Conservation (phyloP, 2,329 filamentous ascomycete genomes). For the Alternaria sp. region DNA sequence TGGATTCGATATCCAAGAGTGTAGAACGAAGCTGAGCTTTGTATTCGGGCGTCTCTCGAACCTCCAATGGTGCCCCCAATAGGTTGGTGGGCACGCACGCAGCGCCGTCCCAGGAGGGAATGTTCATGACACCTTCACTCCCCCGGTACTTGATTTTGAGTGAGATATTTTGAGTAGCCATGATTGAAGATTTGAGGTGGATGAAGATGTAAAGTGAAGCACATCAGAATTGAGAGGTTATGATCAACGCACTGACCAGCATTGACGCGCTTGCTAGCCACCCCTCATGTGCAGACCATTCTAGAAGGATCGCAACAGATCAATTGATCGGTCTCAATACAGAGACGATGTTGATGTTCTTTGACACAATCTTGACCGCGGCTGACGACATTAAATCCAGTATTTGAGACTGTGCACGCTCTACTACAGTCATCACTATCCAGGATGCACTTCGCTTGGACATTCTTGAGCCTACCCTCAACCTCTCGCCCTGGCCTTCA, state of each 20-base stretch:
- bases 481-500: conserved; percentile 22
- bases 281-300: background rate
- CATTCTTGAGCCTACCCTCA: background rate
- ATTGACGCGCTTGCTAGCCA: background rate
- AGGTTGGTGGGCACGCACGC: background rate
- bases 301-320: background rate
- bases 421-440: no score
- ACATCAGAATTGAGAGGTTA: background rate
- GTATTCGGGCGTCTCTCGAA: background rate
- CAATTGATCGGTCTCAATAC: background rate
- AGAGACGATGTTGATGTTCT: background rate
- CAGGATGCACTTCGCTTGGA: no score
- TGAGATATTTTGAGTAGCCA: background rate
- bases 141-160: background rate
- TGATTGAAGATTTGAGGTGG: background rate
- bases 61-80: background rate
- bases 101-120: background rate
- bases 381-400: background rate
- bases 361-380: no score
- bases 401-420: background rate
- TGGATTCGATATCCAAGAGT: background rate
- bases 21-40: background rate
- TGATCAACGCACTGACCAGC: background rate
- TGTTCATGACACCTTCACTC: background rate
- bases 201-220: background rate